These are phyloP conservation scores for Penicillium paxilli DNA, from an alignment of 495 filamentous ascomycete species.

Conservation along the genomic window DNA sequence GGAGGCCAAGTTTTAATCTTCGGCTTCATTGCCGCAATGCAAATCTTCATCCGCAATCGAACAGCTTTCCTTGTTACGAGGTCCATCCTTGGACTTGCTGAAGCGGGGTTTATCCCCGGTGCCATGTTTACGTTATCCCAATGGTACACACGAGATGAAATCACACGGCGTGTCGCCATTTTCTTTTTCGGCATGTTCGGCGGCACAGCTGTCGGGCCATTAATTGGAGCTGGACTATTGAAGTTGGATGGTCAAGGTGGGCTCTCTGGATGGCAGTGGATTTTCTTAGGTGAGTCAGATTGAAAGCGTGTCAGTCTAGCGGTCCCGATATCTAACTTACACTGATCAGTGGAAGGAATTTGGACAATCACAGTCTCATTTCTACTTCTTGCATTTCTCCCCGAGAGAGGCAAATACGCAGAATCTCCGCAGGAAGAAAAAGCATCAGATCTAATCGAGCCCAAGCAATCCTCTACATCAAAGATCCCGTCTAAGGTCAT, in stretches of 20 bases:
- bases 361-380: constrained; percentile 43
- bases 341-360: constrained; percentile 41
- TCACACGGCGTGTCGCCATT: constrained; percentile 48
- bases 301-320: not conserved
- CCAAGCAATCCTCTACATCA: not conserved
- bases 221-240: constrained; percentile 46
- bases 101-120: constrained; percentile 59
- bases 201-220: constrained; percentile 46
- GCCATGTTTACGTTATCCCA: constrained; percentile 56
- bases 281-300: constrained; percentile 42
- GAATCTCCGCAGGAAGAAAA: not conserved
- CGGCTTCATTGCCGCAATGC: constrained; percentile 51
- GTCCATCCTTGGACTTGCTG: constrained; percentile 49
- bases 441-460: not conserved
- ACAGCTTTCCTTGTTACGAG: constrained; percentile 45
- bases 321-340: not conserved
- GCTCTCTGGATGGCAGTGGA: constrained; percentile 58
- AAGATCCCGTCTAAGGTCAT: constrained; percentile 9
- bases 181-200: constrained; percentile 55
- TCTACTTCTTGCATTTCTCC: constrained; percentile 25
- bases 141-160: constrained; percentile 54
- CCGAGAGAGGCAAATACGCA: constrained; percentile 10
- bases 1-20: constrained; percentile 51
- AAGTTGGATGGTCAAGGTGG: constrained; percentile 49
- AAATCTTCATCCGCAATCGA: constrained; percentile 50